Evolutionary conservation across 352 stramenopile genomes (phyloP).

Genomic region (Globisporangium uncinulatum): DNA sequence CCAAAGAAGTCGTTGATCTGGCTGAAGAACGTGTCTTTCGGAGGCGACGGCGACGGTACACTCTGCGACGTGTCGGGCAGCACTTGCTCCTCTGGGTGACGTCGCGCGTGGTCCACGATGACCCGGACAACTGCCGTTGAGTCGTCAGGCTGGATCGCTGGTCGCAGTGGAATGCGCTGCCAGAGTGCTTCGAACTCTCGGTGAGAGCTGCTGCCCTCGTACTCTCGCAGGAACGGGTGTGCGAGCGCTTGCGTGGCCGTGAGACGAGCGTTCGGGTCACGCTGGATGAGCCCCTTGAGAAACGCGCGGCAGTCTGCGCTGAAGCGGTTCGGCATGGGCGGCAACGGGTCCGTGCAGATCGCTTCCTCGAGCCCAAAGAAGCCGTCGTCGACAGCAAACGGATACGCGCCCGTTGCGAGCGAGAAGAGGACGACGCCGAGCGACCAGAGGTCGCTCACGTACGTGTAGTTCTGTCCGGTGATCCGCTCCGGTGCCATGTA

Average conservation of each 20-base stretch:
- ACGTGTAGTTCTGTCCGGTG: constrained; percentile 80
- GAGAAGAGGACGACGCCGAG: constrained; percentile 70
- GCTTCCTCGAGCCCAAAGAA: constrained; percentile 84
- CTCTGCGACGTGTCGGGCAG: neutral
- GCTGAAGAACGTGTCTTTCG: constrained; percentile 11
- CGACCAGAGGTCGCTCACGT: constrained; percentile 75
- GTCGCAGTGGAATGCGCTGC: constrained; percentile 28
- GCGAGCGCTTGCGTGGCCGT: constrained; percentile 81
- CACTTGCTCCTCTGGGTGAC: constrained; percentile 10
- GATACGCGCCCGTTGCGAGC: constrained; percentile 57
- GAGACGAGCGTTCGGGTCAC: constrained; percentile 78
- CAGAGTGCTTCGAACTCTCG: constrained; percentile 31
- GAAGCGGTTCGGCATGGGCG: constrained; percentile 74
- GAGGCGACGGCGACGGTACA: neutral
- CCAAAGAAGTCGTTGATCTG: constrained; percentile 15
- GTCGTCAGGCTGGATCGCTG: constrained; percentile 9
- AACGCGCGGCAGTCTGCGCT: constrained; percentile 90
- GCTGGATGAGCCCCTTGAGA: constrained; percentile 87
- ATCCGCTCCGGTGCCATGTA: constrained; percentile 95
- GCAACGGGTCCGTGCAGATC: constrained; percentile 70
- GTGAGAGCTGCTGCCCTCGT: constrained; percentile 26
- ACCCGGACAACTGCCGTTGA: constrained; percentile 8
- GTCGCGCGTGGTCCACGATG: constrained; percentile 14
- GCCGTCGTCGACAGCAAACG: constrained; percentile 65
- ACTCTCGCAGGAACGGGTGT: constrained; percentile 84